Conservation (phyloP, 306 rosid species). For the Pachyrhizus erosus region DNA sequence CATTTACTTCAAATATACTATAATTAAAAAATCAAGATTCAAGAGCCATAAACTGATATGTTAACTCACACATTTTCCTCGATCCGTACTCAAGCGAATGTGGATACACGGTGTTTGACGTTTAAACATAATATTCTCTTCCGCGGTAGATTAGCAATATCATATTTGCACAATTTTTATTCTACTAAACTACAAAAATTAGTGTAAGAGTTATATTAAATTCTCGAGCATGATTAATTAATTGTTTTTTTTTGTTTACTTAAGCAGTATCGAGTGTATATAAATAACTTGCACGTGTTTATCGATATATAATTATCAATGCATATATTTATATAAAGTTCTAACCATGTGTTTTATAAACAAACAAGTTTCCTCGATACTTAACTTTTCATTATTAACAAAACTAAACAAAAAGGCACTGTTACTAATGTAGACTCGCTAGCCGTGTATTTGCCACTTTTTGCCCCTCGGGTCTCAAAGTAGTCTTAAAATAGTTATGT, state of each 20-base stretch:
- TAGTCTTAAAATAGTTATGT: too few species aligned
- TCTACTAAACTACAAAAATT: not conserved
- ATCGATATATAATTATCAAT: not conserved
- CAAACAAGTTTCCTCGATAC: too few species aligned
- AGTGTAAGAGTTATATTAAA: not conserved
- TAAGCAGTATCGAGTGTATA: not conserved
- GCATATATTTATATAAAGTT: not conserved
- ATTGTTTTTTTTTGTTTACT: not conserved
- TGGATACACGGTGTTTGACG: conserved; percentile 28
- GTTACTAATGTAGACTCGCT: not conserved
- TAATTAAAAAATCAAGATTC: not conserved
- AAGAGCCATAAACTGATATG: not conserved
- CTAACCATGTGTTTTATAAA: not conserved
- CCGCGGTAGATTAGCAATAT: not conserved
- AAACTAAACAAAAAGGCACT: too few species aligned
- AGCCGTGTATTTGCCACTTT: not conserved
- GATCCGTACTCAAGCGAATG: not conserved
- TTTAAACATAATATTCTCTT: conserved; percentile 1
- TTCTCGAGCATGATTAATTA: not conserved
- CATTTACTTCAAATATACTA: not conserved
- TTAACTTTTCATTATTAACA: too few species aligned
- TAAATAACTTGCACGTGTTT: not conserved
- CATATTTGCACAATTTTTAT: not conserved
- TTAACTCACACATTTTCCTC: not conserved
- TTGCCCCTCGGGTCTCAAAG: too few species aligned